Conservation (phyloP, 768 basidiomycete species). For the Russula sp. region DNA sequence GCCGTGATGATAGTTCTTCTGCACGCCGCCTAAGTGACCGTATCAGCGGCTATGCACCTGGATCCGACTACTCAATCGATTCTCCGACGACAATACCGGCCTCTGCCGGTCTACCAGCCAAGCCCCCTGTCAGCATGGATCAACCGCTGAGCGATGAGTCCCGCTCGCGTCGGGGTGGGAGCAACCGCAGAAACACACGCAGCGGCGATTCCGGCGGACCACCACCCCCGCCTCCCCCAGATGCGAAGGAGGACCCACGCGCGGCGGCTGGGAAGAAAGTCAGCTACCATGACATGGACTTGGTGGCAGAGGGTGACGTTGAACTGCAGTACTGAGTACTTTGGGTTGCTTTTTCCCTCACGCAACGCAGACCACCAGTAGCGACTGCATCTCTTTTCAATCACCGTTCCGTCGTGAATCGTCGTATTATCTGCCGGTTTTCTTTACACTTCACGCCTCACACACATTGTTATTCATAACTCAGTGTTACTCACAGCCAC, state of each 20-base stretch:
- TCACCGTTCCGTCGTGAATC: not conserved
- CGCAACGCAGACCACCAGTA: not conserved
- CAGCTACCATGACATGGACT: constrained; percentile 94
- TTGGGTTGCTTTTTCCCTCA: not conserved
- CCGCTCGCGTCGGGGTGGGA: constrained; percentile 32
- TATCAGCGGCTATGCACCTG: constrained; percentile 66
- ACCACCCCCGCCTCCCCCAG: constrained; percentile 75
- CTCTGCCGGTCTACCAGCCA: constrained; percentile 71
- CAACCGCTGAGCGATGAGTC: constrained; percentile 40
- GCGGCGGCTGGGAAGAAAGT: constrained; percentile 84
- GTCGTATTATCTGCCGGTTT: constrained; percentile 1
- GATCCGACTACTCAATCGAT: constrained; percentile 35
- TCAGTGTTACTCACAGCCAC: constrained; percentile 7
- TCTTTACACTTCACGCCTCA: constrained; percentile 9
- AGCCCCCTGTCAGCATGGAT: constrained; percentile 44
- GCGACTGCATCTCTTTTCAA: not conserved
- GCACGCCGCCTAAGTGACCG: constrained; percentile 70
- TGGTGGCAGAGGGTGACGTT: constrained; percentile 66
- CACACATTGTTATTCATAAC: constrained; percentile 20
- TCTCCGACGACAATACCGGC: constrained; percentile 42
- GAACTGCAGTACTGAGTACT: constrained; percentile 33
- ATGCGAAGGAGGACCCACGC: constrained; percentile 88
- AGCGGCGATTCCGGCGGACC: constrained; percentile 36
- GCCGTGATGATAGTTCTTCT: constrained; percentile 52
- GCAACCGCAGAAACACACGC: constrained; percentile 31